These are phyloP conservation scores for Dipsacomyces acuminosporus DNA, from an alignment of 371 early-diverging fungal species.

Conservation along the genomic window DNA sequence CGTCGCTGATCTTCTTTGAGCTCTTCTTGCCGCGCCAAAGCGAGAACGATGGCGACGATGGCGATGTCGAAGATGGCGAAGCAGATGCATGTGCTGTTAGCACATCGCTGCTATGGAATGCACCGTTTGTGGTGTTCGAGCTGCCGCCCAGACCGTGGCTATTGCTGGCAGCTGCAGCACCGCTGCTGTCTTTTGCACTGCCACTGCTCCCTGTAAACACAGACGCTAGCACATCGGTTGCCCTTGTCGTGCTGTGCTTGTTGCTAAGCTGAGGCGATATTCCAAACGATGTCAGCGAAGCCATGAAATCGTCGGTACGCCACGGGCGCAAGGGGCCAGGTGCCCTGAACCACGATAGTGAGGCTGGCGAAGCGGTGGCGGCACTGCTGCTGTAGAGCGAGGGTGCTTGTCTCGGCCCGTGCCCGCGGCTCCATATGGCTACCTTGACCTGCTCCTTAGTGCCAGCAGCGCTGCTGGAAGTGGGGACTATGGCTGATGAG, in stretches of 20 bases:
- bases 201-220: slow-evolving; percentile 33
- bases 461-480: background rate
- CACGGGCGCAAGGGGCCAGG: slow-evolving; percentile 27
- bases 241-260: slow-evolving; percentile 14
- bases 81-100: no score
- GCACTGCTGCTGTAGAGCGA: slow-evolving; percentile 15
- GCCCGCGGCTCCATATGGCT: slow-evolving; percentile 47
- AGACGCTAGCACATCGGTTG: slow-evolving; percentile 35
- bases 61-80: background rate
- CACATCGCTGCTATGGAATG: no score
- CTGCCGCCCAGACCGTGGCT: slow-evolving; percentile 3
- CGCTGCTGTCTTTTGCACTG: slow-evolving; percentile 1
- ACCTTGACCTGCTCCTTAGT: background rate
- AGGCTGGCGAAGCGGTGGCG: slow-evolving; percentile 15
- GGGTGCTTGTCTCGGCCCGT: slow-evolving; percentile 44
- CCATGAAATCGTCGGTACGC: slow-evolving; percentile 44
- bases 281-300: slow-evolving; percentile 38
- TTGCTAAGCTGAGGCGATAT: slow-evolving; percentile 44
- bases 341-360: slow-evolving; percentile 30
- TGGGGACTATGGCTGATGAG: slow-evolving; percentile 37
- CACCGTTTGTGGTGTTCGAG: slow-evolving; percentile 3
- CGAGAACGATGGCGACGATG: slow-evolving; percentile 14
- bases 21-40: slow-evolving; percentile 34
- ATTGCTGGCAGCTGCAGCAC: slow-evolving; percentile 1
- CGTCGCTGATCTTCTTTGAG: slow-evolving; percentile 31